Percentiles rank a stretch among this genome's conserved stretches.
phyloP scores from a whole-genome alignment of 2,329 filamentous ascomycete genomes.

The Leptographium galeiforme region DNA sequence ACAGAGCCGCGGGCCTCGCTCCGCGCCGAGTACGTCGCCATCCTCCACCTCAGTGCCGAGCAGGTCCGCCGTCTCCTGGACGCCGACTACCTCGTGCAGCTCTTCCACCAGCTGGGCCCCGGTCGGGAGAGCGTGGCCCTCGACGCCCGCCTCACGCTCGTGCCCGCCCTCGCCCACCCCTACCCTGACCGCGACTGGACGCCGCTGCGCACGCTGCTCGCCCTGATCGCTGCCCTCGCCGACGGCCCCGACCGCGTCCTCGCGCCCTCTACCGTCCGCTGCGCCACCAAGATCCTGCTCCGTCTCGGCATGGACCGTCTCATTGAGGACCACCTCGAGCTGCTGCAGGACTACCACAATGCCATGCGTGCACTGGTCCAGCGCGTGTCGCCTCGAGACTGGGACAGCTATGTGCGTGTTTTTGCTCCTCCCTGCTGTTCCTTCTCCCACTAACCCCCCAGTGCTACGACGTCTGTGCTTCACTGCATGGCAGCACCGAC shows the following conservation, averaged over 20 bases:
- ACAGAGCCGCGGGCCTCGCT: constrained; percentile 34
- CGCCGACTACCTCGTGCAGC: constrained; percentile 27
- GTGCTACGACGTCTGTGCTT: constrained; percentile 36
- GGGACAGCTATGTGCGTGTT: constrained; percentile 23
- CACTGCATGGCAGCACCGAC: constrained; percentile 31
- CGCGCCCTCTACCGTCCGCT: constrained; percentile 19
- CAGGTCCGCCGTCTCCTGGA: constrained; percentile 29
- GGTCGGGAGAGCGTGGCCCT: constrained; percentile 26
- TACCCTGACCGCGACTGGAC: constrained; percentile 29
- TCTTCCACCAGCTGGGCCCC: constrained; percentile 49
- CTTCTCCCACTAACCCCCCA: not conserved
- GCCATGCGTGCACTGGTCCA: constrained; percentile 30
- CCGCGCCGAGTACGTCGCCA: constrained; percentile 44
- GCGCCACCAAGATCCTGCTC: constrained; percentile 33
- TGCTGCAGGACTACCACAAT: constrained; percentile 26
- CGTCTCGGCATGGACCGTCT: constrained; percentile 42
- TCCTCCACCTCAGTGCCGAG: constrained; percentile 29
- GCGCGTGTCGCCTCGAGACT: constrained; percentile 23
- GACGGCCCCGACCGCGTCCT: constrained; percentile 13
- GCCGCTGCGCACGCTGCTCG: constrained; percentile 28
- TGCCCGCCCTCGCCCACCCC: constrained; percentile 11
- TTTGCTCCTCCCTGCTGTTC: constrained; percentile 7
- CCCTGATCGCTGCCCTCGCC: constrained; percentile 26
- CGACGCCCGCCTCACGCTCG: constrained; percentile 9
- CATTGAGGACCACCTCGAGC: constrained; percentile 27